Evolutionary conservation across 768 basidiomycete species (phyloP), one percentile per base, ranked within the genome.

Genomic region (Russula lepida): DNA sequence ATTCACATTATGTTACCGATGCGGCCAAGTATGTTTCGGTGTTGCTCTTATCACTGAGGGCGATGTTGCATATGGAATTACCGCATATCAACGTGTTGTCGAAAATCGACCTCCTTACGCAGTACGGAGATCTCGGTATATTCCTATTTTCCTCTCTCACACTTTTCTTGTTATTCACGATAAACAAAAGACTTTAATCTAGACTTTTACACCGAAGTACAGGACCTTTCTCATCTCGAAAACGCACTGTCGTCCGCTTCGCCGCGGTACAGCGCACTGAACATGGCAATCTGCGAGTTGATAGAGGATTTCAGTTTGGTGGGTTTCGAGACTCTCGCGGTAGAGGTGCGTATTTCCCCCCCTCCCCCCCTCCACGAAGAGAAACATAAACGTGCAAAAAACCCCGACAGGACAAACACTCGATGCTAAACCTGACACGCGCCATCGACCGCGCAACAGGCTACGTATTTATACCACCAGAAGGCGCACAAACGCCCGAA

Each of bases 61-160:
- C 95, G 17, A 98, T 98, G 97, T 79, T 99, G n/a, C 95, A 98
- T 69, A 81, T 99, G 58, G 97, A 97, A 69, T 81, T 98, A n/a
- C 97, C 97, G 0, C 97, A 98, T 71, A 79, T 99, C 74, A 98
- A 99, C 69, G 97, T 99, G 3, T 78, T 99, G 15, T 95, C 92
- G 9, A 99, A 99, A 73, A 79, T 98, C 57, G 97, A 99, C 73
- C 76, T 98, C n/a, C 77, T 99, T 19, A 77, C 81, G 19, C 84
- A 88, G 65, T 95, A 95, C 63, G 97, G 97, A 12, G 92, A 95
- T 63, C 79, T 98, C 46, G 91, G 95, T 95, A 62, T 15, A 13
- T 1, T 21, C 28, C 27, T 6, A n/a, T 9, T 7, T 6, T 9
- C n/a, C n/a, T 27, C 37, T 30, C 13, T 9, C 33, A 30, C 11